Conservation (phyloP, 2,329 filamentous ascomycete genomes). For the Phoma herbarum region DNA sequence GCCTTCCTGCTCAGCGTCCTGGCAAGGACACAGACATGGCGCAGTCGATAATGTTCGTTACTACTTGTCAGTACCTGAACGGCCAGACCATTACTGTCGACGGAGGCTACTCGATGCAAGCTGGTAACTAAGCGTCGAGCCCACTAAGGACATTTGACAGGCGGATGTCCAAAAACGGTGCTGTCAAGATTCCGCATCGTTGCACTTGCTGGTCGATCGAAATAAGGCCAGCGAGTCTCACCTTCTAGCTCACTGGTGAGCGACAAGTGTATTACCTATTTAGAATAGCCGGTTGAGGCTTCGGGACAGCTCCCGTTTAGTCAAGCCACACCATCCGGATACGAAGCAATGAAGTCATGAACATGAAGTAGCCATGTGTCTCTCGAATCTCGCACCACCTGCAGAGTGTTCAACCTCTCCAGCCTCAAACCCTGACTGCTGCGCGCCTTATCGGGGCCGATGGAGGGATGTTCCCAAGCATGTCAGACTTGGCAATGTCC, state of each 20-base stretch:
- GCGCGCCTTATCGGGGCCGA: neutral
- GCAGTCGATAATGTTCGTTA: slow-evolving; percentile 60
- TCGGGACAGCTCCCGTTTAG: neutral
- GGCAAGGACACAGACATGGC: slow-evolving; percentile 62
- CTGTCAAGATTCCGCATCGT: neutral
- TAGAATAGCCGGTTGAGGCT: slow-evolving; percentile 9
- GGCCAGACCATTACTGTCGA: slow-evolving; percentile 61
- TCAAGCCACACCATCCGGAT: slow-evolving; percentile 7
- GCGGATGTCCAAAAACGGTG: neutral
- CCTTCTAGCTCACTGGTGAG: slow-evolving; percentile 15
- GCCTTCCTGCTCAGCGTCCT: slow-evolving; percentile 60
- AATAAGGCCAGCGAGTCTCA: neutral
- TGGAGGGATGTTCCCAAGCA: neutral
- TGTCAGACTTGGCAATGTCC: neutral
- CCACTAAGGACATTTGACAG: neutral
- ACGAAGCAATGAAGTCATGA: slow-evolving; percentile 24
- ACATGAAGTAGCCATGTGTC: slow-evolving; percentile 12
- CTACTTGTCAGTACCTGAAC: slow-evolving; percentile 61
- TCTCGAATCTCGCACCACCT: neutral
- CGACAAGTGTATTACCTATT: slow-evolving; percentile 16
- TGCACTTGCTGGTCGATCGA: neutral
- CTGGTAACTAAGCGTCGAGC: slow-evolving; percentile 36
- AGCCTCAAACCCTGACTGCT: neutral
- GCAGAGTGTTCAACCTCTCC: neutral
- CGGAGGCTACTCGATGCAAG: slow-evolving; percentile 59